Evolutionary conservation across 78 protist species (phyloP), one percentile per base, ranked within the genome.

Genomic region (Dictyostelium brefeldianum): DNA sequence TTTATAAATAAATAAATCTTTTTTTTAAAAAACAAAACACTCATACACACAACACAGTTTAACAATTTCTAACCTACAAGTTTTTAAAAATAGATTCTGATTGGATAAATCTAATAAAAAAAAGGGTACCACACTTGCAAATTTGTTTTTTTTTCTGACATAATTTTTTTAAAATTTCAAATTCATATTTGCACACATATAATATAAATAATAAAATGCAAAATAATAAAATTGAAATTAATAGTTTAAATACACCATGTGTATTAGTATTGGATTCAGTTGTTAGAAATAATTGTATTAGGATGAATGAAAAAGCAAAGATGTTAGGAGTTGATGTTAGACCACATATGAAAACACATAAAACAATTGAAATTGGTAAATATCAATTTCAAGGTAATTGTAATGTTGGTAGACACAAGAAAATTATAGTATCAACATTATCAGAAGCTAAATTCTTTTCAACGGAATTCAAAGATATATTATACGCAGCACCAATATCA

Each of bases 301-400:
- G 14, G 48, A 85, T 85, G 92, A 74, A 57, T 75, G 92, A 85
- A 20, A 85, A 83, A 75, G 81, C 92, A 1, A 25, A 50, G 18
- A 12, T 22, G 18, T 47, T 85, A 36, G 92, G 92, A 27, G 92
- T 85, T 46, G 54, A 74, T 29, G 50, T 85, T 27, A 74, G 92
- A 85, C 84, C 92, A 43, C 92, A 85, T 75, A 85, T 85, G 92
- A 85, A 85, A 50, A 85, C 92, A 43, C 92, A 85, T 48, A 85
- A 85, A 31, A 85, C 92, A 77, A 31, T 85, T n/a, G 93, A 87
- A 51, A 87, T 87, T 64, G 93, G 93, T 48, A 74, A 87, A 62
- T 77, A 48, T 77, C 93, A 87, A 87, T 31, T 51, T 48, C 78
- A 74, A 51, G 29, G 29, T 43, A 17, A 75, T 5, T 17, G 48